Evolutionary conservation across 768 basidiomycete species (phyloP), one percentile per base, ranked within the genome.

Genomic region (Sporobolomyces phaffii): DNA sequence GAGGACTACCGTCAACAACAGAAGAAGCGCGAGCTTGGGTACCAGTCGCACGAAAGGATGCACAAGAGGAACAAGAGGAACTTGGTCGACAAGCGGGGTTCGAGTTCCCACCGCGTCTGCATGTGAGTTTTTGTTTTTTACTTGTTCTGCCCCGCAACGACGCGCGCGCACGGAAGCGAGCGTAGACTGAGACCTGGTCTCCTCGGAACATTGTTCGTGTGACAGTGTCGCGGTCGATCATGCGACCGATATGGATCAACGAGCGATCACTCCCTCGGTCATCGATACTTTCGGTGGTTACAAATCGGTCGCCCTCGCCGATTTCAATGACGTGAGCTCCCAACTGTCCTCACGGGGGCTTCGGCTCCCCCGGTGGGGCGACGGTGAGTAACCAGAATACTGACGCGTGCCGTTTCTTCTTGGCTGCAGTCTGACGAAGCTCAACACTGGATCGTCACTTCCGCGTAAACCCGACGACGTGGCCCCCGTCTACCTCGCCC

Each of bases 161-260:
- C n/a, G n/a, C n/a, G n/a, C n/a, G n/a, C n/a, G n/a, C n/a, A n/a
- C n/a, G n/a, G n/a, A n/a, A n/a, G n/a, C n/a, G 22, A n/a, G 14
- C 6, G 6, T 11, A 29, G 33, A 11, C 28, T 24, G 47, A 50
- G 7, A n/a, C 8, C 6, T 54, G 11, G 17, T 7, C n/a, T 14
- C 18, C n/a, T 24, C n/a, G 22, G 17, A 6, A 7, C 31, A 22
- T 45, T 38, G 1, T 31, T 33, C 24, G 15, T 31, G 31, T n/a
- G 26, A 15, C 59, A 67, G 60, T 49, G 18, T 63, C 44, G 66
- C 66, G 28, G 54, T 68, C 36, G 61, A 68, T 44, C 66, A 68
- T 61, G 36, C 62, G 13, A 57, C 57, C 44, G 66, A 68, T 36
- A 68, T 68, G 66, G 15, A 40, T 14, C 59, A 60, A 15, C 54